Evolutionary conservation across 345 rosid species (phyloP).

Genomic region (Gossypium turneri): DNA sequence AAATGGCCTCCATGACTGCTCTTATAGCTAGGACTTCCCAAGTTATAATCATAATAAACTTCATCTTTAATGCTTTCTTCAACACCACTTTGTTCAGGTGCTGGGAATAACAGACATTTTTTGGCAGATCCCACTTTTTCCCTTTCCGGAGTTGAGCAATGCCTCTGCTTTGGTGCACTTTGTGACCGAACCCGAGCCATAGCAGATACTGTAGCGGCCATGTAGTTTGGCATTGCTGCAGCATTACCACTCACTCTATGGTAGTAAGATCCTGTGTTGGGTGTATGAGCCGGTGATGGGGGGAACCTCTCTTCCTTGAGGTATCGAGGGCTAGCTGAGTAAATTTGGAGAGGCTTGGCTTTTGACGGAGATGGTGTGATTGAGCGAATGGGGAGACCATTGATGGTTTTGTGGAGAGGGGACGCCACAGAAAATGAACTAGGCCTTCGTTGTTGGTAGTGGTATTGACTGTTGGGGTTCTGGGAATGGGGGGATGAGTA

Average conservation of each 20-base stretch:
- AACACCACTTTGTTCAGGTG: conserved; percentile 7
- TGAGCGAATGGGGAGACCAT: neutral
- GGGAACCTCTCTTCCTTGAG: conserved; percentile 33
- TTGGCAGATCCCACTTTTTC: conserved; percentile 30
- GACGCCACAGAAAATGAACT: conserved; percentile 24
- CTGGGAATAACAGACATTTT: conserved; percentile 41
- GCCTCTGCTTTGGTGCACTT: conserved; percentile 64
- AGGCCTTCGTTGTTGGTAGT: conserved; percentile 28
- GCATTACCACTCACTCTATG: neutral
- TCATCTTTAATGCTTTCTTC: conserved; percentile 19
- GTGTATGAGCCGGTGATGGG: conserved; percentile 27
- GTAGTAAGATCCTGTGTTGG: conserved; percentile 7
- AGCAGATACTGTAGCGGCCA: conserved; percentile 75
- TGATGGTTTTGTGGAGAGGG: conserved; percentile 20
- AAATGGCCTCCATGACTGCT: conserved; percentile 23
- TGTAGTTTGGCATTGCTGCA: conserved; percentile 53
- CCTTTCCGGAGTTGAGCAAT: conserved; percentile 40
- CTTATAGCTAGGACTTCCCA: conserved; percentile 35
- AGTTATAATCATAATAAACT: conserved; percentile 14
- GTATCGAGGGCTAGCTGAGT: conserved; percentile 45
- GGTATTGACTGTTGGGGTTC: conserved; percentile 28
- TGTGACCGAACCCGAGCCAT: conserved; percentile 57
- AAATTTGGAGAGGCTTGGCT: conserved; percentile 28
- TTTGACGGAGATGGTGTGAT: conserved; percentile 26
- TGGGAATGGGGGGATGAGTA: conserved; percentile 23